Conservation (phyloP, 352 stramenopile genomes). For the Globisporangium uncinulatum region DNA sequence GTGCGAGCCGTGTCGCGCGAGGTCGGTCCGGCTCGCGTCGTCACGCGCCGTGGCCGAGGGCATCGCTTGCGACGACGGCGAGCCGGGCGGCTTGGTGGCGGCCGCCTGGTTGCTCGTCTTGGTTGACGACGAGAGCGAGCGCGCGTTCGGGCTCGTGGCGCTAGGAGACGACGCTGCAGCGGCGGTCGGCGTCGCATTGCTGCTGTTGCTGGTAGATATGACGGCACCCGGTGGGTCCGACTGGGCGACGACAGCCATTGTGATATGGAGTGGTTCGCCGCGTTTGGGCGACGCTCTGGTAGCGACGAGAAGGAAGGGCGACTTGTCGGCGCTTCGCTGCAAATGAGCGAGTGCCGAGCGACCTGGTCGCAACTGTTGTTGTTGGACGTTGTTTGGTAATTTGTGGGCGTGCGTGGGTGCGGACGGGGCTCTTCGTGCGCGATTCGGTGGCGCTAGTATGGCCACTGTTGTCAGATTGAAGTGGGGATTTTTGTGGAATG, state of each 20-base stretch:
- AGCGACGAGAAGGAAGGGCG: too few species aligned
- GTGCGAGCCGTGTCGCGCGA: conserved; percentile 12
- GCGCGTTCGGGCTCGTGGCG: conserved; percentile 1
- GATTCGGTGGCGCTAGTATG: too few species aligned
- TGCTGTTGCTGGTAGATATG: background rate
- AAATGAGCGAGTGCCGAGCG: background rate
- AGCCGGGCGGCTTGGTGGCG: conserved; percentile 1
- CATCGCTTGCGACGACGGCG: background rate
- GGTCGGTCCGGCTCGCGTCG: conserved; percentile 10
- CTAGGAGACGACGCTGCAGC: background rate
- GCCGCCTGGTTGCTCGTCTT: conserved; percentile 6
- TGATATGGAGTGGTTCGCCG: background rate
- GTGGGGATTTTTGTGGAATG: background rate
- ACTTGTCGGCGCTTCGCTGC: background rate
- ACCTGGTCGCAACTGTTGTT: background rate
- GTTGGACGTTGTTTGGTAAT: too few species aligned
- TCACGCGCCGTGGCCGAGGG: conserved; percentile 4
- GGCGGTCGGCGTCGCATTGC: background rate
- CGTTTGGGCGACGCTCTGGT: too few species aligned
- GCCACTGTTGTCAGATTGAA: conserved; percentile 1
- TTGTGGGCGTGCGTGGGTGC: background rate
- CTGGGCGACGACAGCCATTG: background rate
- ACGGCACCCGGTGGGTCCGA: background rate
- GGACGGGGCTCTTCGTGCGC: background rate
- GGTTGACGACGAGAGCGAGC: conserved; percentile 11